Percentiles rank a stretch among this genome's conserved stretches.
Conservation (phyloP, 2,329 filamentous ascomycete genomes). For the Pseudopithomyces chartarum region DNA sequence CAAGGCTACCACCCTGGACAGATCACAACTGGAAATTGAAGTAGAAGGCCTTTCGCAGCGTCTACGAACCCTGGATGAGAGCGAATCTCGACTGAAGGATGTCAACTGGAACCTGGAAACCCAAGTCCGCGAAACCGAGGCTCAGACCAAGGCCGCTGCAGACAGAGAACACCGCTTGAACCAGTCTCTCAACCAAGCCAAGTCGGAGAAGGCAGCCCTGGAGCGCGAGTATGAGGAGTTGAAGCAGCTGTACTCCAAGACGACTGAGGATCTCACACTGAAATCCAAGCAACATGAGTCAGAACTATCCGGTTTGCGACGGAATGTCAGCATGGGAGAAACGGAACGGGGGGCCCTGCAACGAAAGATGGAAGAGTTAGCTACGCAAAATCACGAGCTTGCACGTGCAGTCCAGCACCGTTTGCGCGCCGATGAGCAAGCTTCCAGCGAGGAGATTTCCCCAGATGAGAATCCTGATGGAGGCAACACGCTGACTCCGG, state of each 20-base stretch:
- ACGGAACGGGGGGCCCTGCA: constrained; percentile 78
- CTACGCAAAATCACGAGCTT: constrained; percentile 87
- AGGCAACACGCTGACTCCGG: constrained; percentile 69
- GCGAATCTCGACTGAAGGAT: constrained; percentile 94
- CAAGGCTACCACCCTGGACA: constrained; percentile 74
- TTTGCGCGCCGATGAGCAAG: constrained; percentile 65
- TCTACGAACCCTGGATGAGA: constrained; percentile 84
- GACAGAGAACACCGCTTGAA: constrained; percentile 84
- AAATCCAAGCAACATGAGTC: constrained; percentile 84
- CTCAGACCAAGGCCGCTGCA: constrained; percentile 73
- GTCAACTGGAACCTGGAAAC: constrained; percentile 98
- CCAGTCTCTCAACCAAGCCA: constrained; percentile 70
- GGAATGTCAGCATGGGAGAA: constrained; percentile 78
- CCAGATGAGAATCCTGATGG: constrained; percentile 56
- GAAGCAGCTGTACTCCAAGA: constrained; percentile 76
- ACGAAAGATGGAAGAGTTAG: constrained; percentile 85
- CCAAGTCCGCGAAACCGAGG: constrained; percentile 80
- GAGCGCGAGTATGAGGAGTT: constrained; percentile 92
- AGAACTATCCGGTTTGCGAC: constrained; percentile 82
- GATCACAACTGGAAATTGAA: constrained; percentile 80
- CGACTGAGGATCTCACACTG: constrained; percentile 79
- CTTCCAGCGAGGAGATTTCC: constrained; percentile 62
- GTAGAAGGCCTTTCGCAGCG: constrained; percentile 79
- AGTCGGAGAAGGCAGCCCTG: constrained; percentile 74
- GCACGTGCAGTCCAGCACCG: constrained; percentile 81